A percentile compares a stretch with the other conserved stretches of the same genome.
These are phyloP conservation scores for Hericium coralloides DNA, from an alignment of 768 basidiomycete genomes.

Conservation along the genomic window DNA sequence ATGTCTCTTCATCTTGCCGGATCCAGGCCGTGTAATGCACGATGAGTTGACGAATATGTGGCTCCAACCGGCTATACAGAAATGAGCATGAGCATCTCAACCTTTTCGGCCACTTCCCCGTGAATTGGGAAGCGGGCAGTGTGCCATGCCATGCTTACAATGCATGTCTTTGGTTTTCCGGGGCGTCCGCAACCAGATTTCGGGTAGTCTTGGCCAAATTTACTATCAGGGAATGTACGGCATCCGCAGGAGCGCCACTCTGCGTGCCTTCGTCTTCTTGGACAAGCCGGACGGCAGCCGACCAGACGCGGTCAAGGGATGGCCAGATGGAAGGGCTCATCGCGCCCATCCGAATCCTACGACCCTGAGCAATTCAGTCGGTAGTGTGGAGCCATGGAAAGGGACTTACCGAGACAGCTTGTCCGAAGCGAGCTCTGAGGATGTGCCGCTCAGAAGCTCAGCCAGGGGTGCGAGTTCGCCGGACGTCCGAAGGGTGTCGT, in stretches of 20 bases:
- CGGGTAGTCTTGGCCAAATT: slow-evolving; percentile 67
- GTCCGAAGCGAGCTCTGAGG: slow-evolving; percentile 5
- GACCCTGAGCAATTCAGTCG: not conserved
- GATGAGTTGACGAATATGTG: slow-evolving; percentile 54
- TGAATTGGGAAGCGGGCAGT: not conserved
- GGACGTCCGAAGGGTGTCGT: not conserved
- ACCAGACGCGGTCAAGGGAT: slow-evolving; percentile 36
- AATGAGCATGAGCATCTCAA: not conserved
- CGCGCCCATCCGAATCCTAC: slow-evolving; percentile 8
- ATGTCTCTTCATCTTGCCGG: slow-evolving; percentile 51
- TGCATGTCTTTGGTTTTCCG: slow-evolving; percentile 60
- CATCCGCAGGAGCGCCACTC: not conserved
- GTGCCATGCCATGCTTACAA: slow-evolving; percentile 44
- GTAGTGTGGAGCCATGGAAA: not conserved
- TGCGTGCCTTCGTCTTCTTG: slow-evolving; percentile 33
- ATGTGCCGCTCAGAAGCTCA: slow-evolving; percentile 1
- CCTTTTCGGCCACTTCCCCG: not conserved
- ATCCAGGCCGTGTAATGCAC: slow-evolving; percentile 72
- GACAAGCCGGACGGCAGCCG: slow-evolving; percentile 1
- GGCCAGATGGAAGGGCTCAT: slow-evolving; percentile 9
- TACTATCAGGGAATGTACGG: slow-evolving; percentile 15
- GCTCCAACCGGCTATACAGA: slow-evolving; percentile 55
- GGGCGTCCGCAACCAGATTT: slow-evolving; percentile 72
- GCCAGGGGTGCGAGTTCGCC: not conserved
- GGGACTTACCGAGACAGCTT: slow-evolving; percentile 7